Conservation (phyloP, 352 stramenopile genomes). For the Pythium volutum region DNA sequence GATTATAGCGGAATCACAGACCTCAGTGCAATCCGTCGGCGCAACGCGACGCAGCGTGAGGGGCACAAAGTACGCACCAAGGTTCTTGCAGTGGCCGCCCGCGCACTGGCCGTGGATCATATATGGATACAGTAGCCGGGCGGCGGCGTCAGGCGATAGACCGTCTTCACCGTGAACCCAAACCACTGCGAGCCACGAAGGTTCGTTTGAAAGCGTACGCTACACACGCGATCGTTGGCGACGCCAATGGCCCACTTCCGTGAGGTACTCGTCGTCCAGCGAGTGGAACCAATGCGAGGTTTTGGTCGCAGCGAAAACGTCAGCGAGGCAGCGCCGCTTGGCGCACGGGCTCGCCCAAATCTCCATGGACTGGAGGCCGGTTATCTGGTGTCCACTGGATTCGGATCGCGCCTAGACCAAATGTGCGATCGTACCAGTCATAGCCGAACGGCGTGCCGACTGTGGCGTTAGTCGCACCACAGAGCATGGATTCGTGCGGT, state of each 20-base stretch:
- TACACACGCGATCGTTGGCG: background rate
- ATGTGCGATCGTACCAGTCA: background rate
- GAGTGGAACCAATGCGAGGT: background rate
- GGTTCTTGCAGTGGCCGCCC: background rate
- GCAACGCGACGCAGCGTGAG: background rate
- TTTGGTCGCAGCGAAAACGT: background rate
- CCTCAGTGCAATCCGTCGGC: background rate
- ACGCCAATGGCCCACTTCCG: background rate
- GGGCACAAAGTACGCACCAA: slow-evolving; percentile 1
- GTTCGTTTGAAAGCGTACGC: background rate
- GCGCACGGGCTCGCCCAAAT: background rate
- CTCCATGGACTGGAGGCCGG: background rate
- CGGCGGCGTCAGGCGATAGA: background rate
- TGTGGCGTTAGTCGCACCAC: background rate
- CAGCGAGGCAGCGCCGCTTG: background rate
- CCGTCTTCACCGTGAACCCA: background rate
- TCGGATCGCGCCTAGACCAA: background rate
- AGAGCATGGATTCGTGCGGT: background rate
- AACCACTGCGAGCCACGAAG: slow-evolving; percentile 4
- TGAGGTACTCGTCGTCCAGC: slow-evolving; percentile 3
- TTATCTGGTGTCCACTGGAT: background rate
- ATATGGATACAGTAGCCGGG: background rate
- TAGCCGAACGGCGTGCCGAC: background rate
- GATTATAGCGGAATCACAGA: background rate
- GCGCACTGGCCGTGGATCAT: background rate